phyloP scores from a whole-genome alignment of 2,329 filamentous ascomycete species.

The Diaporthe sp. region DNA sequence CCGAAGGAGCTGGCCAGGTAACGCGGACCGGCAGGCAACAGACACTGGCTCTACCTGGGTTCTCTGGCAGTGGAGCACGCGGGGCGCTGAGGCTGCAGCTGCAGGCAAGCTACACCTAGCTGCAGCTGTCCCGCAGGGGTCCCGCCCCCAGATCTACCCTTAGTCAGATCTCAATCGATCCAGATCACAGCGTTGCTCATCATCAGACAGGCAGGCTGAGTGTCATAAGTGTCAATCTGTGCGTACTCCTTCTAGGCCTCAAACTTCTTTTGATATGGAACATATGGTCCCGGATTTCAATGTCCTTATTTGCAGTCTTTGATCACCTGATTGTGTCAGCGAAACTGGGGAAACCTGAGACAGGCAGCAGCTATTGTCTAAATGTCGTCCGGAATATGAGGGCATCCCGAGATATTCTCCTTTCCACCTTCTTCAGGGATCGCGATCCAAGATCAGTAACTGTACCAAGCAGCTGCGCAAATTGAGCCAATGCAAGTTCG shows the following conservation, averaged over 20 bases:
- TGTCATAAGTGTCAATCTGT: neutral
- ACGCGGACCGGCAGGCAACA: constrained; percentile 16
- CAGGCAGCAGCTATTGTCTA: neutral
- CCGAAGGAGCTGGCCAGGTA: constrained; percentile 27
- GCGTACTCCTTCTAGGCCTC: neutral
- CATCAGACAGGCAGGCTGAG: neutral
- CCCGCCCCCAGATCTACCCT: neutral
- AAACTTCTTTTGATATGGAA: neutral
- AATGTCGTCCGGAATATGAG: too few relatives aligned
- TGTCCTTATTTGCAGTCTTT: neutral
- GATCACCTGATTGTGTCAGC: too few relatives aligned
- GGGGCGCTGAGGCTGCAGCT: constrained; percentile 1
- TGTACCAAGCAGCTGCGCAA: neutral
- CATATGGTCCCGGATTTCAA: fast-evolving
- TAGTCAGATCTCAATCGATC: constrained; percentile 13
- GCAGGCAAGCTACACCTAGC: constrained; percentile 18
- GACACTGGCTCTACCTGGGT: neutral
- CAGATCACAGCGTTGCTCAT: neutral
- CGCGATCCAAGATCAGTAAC: neutral
- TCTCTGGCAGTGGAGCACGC: neutral
- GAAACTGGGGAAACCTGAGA: neutral
- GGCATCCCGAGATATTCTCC: neutral
- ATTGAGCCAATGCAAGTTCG: neutral
- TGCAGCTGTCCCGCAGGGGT: constrained; percentile 17
- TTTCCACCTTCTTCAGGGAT: too few relatives aligned